Evolutionary conservation across 257 asterid species (phyloP).

Genomic region (Salvia rosmarinus): DNA sequence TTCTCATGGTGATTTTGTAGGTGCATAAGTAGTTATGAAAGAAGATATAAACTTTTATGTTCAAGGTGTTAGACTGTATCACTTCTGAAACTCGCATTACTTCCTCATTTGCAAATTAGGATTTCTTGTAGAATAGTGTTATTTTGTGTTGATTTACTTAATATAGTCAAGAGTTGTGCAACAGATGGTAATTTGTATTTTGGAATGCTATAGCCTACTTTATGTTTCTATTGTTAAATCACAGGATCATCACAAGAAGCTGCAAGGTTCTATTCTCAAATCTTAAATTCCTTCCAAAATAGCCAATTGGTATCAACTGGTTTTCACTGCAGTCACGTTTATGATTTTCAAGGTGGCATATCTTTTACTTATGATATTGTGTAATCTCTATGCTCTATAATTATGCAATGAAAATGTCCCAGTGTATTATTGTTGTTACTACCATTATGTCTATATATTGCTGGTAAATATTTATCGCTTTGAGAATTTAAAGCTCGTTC

Average conservation of each 20-base stretch:
- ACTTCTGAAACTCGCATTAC: conserved; percentile 4
- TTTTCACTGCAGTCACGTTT: conserved; percentile 23
- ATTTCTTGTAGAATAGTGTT: conserved; percentile 1
- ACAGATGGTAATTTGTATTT: conserved; percentile 16
- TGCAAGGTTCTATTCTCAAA: background rate
- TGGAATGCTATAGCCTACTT: conserved; percentile 19
- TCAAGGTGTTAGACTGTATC: background rate
- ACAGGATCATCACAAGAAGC: conserved; percentile 23
- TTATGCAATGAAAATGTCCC: background rate
- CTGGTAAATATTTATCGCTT: background rate
- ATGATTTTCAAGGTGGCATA: conserved; percentile 27
- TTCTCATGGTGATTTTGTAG: conserved; percentile 1
- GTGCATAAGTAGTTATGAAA: background rate
- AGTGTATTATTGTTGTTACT: background rate
- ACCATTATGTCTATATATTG: background rate
- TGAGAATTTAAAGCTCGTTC: background rate
- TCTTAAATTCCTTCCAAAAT: conserved; percentile 9
- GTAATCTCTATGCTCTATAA: background rate
- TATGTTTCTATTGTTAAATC: conserved; percentile 13
- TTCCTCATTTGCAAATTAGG: conserved; percentile 6
- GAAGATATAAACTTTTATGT: background rate
- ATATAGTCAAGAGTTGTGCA: background rate
- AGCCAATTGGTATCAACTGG: conserved; percentile 9
- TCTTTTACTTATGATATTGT: background rate
- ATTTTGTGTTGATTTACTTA: background rate